Percentiles rank a stretch among this genome's conserved stretches.
Evolutionary conservation across 2,329 filamentous ascomycete species (phyloP).

Genomic region (Catunica adiposa): DNA sequence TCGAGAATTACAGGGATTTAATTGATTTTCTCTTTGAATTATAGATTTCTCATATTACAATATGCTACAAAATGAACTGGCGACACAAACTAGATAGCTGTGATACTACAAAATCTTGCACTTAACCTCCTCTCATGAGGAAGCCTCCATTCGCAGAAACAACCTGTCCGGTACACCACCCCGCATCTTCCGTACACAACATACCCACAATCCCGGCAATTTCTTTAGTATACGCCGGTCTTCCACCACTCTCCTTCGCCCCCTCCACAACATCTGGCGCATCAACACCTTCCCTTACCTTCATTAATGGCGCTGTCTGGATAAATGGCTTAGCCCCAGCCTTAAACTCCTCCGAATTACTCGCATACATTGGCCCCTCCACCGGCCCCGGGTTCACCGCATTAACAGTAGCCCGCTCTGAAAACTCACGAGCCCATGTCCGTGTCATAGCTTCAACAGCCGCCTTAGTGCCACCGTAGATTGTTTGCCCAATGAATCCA

Average conservation of each 20-base stretch:
- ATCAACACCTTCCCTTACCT: conserved; percentile 27
- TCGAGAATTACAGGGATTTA: neutral
- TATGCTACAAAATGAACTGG: no score
- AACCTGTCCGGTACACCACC: conserved; percentile 65
- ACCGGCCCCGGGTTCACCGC: conserved; percentile 41
- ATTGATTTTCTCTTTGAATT: neutral
- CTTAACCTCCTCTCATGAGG: conserved; percentile 19
- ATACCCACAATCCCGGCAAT: conserved; percentile 16
- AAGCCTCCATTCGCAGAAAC: conserved; percentile 70
- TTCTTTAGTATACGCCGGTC: conserved; percentile 16
- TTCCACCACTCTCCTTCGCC: conserved; percentile 15
- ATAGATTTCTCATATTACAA: no score
- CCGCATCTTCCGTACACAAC: conserved; percentile 43
- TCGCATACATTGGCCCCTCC: conserved; percentile 34
- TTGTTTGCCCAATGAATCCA: conserved; percentile 37
- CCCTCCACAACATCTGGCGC: conserved; percentile 14
- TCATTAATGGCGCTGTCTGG: conserved; percentile 43
- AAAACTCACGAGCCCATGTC: conserved; percentile 40
- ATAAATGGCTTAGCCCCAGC: conserved; percentile 27
- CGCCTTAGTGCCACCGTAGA: conserved; percentile 42
- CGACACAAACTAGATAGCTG: no score
- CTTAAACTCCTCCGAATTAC: conserved; percentile 27
- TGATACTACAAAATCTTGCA: no score
- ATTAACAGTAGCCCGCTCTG: conserved; percentile 37
- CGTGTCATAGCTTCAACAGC: conserved; percentile 43